These are phyloP conservation scores for Penicillium sp. DNA, from an alignment of 2,329 filamentous ascomycete species.

Conservation along the genomic window DNA sequence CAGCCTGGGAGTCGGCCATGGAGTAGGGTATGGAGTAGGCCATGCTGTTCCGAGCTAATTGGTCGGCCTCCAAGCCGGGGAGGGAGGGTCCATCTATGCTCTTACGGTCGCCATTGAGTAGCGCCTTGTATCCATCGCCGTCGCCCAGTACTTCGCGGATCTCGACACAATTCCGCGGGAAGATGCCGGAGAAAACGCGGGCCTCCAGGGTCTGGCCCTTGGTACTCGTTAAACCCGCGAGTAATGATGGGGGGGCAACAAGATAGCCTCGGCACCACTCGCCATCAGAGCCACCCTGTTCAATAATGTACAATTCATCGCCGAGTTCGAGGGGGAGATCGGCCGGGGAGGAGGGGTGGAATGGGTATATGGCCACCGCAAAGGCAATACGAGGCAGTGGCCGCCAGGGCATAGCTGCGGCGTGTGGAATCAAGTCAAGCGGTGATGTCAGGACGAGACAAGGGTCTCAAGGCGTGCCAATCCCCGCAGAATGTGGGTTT, in stretches of 20 bases:
- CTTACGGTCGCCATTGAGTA: conserved; percentile 38
- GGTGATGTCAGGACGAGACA: conserved; percentile 10
- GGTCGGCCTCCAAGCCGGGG: conserved; percentile 31
- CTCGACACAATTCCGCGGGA: conserved; percentile 92
- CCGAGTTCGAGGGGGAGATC: conserved; percentile 96
- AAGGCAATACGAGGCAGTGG: conserved; percentile 96
- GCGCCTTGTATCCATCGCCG: conserved; percentile 51
- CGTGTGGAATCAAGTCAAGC: conserved; percentile 4
- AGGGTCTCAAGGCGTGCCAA: conserved; percentile 24
- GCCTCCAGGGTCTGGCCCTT: conserved; percentile 94
- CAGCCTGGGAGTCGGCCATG: conserved; percentile 29
- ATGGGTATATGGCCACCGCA: conserved; percentile 94
- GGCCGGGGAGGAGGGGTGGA: conserved; percentile 80
- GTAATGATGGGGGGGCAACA: conserved; percentile 87
- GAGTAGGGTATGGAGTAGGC: conserved; percentile 32
- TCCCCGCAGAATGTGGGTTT: conserved; percentile 29
- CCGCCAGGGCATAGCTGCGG: conserved; percentile 83
- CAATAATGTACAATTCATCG: conserved; percentile 98
- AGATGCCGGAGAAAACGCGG: conserved; percentile 97
- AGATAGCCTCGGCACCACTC: conserved; percentile 96
- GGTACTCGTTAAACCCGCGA: conserved; percentile 86
- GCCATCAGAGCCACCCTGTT: conserved; percentile 82
- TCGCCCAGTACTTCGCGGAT: conserved; percentile 90
- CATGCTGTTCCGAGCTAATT: conserved; percentile 31
- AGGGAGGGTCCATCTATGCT: conserved; percentile 41